Evolutionary conservation across 2,329 filamentous ascomycete genomes (phyloP).

Genomic region (Penicillium corylophilum): DNA sequence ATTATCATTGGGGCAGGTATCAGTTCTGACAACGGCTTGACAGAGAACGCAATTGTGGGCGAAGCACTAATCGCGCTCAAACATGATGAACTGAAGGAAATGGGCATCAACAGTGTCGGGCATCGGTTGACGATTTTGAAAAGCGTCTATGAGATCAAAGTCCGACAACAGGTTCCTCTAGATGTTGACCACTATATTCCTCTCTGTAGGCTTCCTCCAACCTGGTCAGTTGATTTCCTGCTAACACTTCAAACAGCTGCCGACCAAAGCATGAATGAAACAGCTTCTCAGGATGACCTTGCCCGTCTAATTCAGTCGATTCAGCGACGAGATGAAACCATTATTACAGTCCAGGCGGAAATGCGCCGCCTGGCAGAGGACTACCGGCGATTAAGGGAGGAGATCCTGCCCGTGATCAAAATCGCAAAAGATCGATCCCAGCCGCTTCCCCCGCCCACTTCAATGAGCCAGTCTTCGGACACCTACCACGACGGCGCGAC

Average conservation of each 20-base stretch:
- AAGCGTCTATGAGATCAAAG: constrained; percentile 93
- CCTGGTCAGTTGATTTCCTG: not conserved
- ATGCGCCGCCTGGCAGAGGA: constrained; percentile 82
- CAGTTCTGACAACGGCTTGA: not conserved
- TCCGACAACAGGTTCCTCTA: constrained; percentile 85
- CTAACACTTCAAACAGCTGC: constrained; percentile 61
- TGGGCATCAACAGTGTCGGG: constrained; percentile 89
- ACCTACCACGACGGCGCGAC: constrained; percentile 38
- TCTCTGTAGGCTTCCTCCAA: constrained; percentile 63
- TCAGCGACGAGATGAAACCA: constrained; percentile 83
- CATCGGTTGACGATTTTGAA: constrained; percentile 94
- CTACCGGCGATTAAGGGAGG: constrained; percentile 83
- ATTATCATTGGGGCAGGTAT: not conserved
- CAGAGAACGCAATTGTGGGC: constrained; percentile 92
- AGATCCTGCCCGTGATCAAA: constrained; percentile 85
- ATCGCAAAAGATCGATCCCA: constrained; percentile 90
- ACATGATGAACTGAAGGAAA: constrained; percentile 91
- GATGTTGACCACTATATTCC: constrained; percentile 94
- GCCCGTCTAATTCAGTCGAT: constrained; percentile 87
- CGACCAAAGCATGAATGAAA: constrained; percentile 82
- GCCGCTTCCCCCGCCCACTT: constrained; percentile 66
- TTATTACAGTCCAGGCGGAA: constrained; percentile 79
- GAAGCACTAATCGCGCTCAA: constrained; percentile 85
- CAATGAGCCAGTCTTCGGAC: constrained; percentile 20
- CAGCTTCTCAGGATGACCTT: constrained; percentile 89